These are phyloP conservation scores for Stenogyne calaminthoides DNA, from an alignment of 305 asterid species.

Conservation along the genomic window DNA sequence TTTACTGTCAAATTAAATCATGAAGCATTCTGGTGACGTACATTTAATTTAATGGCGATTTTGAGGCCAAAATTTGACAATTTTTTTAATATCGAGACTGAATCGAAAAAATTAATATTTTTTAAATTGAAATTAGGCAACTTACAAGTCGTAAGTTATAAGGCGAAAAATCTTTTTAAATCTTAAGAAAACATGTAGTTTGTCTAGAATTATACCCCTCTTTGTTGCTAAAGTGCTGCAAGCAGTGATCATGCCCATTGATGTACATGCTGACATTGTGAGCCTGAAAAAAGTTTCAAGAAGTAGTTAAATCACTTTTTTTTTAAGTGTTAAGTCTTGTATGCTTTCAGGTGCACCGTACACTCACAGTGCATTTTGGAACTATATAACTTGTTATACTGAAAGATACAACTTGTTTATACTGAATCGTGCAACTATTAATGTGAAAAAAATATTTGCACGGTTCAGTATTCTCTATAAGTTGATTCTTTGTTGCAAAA, in stretches of 20 bases:
- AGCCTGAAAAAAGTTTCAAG: constrained; percentile 30
- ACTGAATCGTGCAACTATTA: no score
- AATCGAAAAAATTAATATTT: no score
- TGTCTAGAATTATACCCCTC: constrained; percentile 20
- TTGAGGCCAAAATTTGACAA: no score
- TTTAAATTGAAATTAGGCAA: no score
- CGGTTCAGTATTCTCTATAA: no score
- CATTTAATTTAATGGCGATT: neutral
- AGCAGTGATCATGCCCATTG: constrained; percentile 52
- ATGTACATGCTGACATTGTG: constrained; percentile 47
- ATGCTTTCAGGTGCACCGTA: no score
- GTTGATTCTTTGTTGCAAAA: constrained; percentile 9
- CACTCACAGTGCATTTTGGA: no score
- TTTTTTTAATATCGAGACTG: neutral
- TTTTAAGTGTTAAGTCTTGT: no score
- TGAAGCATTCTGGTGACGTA: neutral
- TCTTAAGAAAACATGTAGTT: neutral
- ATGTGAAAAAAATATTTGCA: no score
- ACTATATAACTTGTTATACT: no score
- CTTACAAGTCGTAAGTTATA: neutral
- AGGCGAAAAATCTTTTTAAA: neutral
- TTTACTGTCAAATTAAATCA: neutral
- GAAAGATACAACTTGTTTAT: no score
- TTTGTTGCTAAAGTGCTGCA: constrained; percentile 42
- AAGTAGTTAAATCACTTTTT: neutral